A percentile compares a stretch with the other conserved stretches of the same genome.
phyloP scores from a whole-genome alignment of 495 filamentous ascomycete genomes.

The Pyrenula massariospora region DNA sequence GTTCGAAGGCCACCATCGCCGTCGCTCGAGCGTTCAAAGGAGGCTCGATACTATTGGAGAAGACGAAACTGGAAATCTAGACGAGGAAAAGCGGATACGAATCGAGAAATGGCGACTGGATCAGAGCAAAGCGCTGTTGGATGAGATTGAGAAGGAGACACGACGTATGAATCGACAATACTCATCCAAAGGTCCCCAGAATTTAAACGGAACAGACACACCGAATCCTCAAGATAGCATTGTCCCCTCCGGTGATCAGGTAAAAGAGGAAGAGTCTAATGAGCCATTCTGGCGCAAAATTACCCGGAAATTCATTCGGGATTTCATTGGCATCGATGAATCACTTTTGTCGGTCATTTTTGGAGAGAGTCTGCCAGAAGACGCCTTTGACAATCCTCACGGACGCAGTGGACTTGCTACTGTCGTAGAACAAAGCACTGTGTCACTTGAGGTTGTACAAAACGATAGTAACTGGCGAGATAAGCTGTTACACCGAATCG shows the following conservation, averaged over 20 bases:
- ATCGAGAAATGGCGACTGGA: constrained; percentile 91
- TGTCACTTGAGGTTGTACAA: constrained; percentile 12
- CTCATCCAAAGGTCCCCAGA: constrained; percentile 13
- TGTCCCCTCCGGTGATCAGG: background rate
- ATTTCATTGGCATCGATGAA: constrained; percentile 88
- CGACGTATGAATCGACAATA: constrained; percentile 32
- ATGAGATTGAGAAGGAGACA: constrained; percentile 82
- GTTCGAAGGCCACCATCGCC: constrained; percentile 22
- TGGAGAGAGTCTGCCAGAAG: constrained; percentile 65
- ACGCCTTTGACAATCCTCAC: constrained; percentile 22
- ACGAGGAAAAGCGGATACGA: constrained; percentile 59
- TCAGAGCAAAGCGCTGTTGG: constrained; percentile 71
- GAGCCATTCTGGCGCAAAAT: constrained; percentile 72
- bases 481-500: constrained; percentile 68
- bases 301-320: constrained; percentile 74
- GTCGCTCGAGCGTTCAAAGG: constrained; percentile 49
- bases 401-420: constrained; percentile 7
- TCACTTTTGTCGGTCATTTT: constrained; percentile 72
- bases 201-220: background rate
- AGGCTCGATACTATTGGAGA: constrained; percentile 54
- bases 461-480: constrained; percentile 55
- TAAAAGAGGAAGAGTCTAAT: constrained; percentile 11
- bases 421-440: constrained; percentile 13
- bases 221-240: background rate
- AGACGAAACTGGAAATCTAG: constrained; percentile 41